Base-by-base conservation (phyloP, 2,329 filamentous ascomycete species). In the Penicillium polonicum region DNA sequence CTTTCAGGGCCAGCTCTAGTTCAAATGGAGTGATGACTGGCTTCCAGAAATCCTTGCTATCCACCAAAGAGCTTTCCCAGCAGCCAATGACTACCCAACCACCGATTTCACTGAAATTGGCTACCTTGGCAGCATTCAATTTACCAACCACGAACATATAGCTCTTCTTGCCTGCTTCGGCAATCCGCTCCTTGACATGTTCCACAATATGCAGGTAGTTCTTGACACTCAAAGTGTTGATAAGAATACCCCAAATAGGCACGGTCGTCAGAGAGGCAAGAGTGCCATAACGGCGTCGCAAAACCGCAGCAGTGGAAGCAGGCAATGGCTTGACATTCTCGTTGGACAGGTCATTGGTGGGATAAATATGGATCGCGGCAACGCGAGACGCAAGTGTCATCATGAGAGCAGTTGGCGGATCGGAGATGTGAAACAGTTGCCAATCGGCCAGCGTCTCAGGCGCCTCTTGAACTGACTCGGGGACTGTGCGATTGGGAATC, bases 111-210 rank as follows among this genome's bases (percentile, higher is more conserved):
- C 89, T 86, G 76, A 99, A 99, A 75, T 99, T 99, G 48, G 94
- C 94, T 23, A 99, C 82, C 74, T 99, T 99, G 38, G 92, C 93
- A 0, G 92, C 88, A 70, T 97, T 99, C 27, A 99, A 82, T 74
- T 97, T 97, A 58, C 94, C 94, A 0, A 99, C 94, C 2, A 99
- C 94, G 48, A 99, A 91, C 2, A 93, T 91, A 74, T 99, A 99
- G 72, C 86, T 89, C 78, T 97, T 99, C 79, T 97, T 97, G 12
- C 92, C 92, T 0, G 91, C 90, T 0, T 81, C 82, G 0, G 85
- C 83, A 65, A 99, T 96, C 60, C 87, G 84, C 8, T 79, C 74
- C 59, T 89, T 87, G 33, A 97, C 83, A 54, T 88, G 82, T 15
- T 88, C 83, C 41, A 97, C 86, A 0, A 92, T 92, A 15, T 85